Base-by-base conservation (phyloP, 306 rosid genomes). In the Castanea mollissima region DNA sequence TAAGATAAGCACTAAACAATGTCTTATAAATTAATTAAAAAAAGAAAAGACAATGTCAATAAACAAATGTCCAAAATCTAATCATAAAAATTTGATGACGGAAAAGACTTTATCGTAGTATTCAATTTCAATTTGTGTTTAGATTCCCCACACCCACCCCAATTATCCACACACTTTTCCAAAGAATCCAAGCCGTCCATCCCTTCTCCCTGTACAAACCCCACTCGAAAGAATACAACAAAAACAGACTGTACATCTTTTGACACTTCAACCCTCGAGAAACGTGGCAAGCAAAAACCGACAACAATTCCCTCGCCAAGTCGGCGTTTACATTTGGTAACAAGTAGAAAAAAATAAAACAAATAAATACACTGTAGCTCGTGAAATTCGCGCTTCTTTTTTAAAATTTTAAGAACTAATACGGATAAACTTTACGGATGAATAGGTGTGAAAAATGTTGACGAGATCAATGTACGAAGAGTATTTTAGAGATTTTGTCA, bases 61-160 rank as follows among this genome's bases (percentile, higher is more conserved):
- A 8, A 41, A 41, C 11, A 41, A 41, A 34, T 34, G 1, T 34
- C 35, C 54, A 49, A 12, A 49, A 10, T 49, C 54, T 49, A 49
- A 49, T 2, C 54, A 49, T 10, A 49, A 35, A 25, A 2, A 38
- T 41, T 41, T 41, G 46, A 41, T 8, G 46, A 41, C 11, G 8
- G 46, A 41, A 41, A 41, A 41, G 46, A 41, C 46, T 41, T 41
- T 41, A 41, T 8, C 3, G 3, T 41, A 41, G 46, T 8, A 8
- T 41, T 41, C 8, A 41, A 41, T 41, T 41, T 41, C 46, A 41
- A 41, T 35, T 32, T 38, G 18, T 77, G 83, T 83, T 81, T 73
- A 29, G 75, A 67, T 69, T 59, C 81, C 81, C 83, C 81, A 85
- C 74, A 78, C 70, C 41, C 76, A 83, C 4, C 25, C 85, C 84